Base-by-base conservation (phyloP, 176 grass and related monocot genomes). In the Urochloa ruziziensis region DNA sequence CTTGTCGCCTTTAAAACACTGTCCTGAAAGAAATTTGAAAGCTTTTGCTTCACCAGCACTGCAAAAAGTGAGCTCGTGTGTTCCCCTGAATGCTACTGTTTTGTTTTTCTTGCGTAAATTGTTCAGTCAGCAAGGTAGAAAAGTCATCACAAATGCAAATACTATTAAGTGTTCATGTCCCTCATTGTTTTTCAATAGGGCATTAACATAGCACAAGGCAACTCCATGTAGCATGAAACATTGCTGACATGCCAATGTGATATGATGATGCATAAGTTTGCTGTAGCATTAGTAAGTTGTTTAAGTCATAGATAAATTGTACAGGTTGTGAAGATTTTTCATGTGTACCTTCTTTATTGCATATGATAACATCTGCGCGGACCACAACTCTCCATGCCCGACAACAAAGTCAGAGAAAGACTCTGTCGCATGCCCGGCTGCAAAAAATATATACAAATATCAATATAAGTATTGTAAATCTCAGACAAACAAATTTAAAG, bases 371-470 rank as follows among this genome's bases (percentile, higher is more conserved):
- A 99, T 94, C 64, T 96, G 93, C 64, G 93, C 86, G 83, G 96
- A 99, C 96, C 96, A 99, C 86, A 99, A 87, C 43, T 99, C 96
- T 49, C 96, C 96, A 90, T 99, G 87, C 54, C 93, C 96, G 73
- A 96, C 96, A 81, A 99, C 91, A 61, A 99, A 99, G 75, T 99
- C 96, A 25, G 96, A 90, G 80, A 98, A 98, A 74, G 96, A 96
- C 84, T 99, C 93, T 33, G 96, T 99, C 27, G 87, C 93, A 87
- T 99, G 93, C 75, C 96, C 96, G 92, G 93, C 96, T 99, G 84
- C 88, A 95, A 85, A 88, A 21, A 62, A 86, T 58, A 79, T 58
- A 70, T 30, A 21, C 5, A 78, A 79, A 48, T 28, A 35, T 74
- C 52, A 48, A 81, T 73, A 60, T 68, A 65, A 0, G 7, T 58